Conservation (phyloP, 1,284 basidiomycete genomes). For the Austropuccinia psidii region DNA sequence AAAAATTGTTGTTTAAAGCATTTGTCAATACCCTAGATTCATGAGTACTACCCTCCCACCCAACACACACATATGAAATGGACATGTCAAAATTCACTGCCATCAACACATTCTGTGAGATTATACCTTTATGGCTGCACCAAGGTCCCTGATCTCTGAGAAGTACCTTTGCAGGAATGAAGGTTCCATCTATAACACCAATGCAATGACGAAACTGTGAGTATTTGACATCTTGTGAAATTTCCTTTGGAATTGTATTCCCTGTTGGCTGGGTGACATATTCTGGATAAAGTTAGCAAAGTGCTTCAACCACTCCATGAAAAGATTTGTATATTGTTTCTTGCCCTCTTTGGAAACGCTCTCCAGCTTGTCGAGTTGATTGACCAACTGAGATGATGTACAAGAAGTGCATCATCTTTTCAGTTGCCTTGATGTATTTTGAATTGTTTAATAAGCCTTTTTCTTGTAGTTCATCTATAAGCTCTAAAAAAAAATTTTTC, state of each 20-base stretch:
- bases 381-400: neutral
- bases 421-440: too few relatives aligned
- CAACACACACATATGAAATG: slow-evolving; percentile 47
- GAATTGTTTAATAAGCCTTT: too few relatives aligned
- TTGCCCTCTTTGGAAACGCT: neutral
- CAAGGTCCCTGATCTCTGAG: slow-evolving; percentile 39
- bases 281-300: neutral
- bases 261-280: neutral
- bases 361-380: neutral
- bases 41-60: slow-evolving; percentile 49
- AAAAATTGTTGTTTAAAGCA: slow-evolving; percentile 43
- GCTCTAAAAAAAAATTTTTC: too few relatives aligned
- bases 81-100: slow-evolving; percentile 44
- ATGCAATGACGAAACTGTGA: slow-evolving; percentile 45
- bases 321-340: neutral
- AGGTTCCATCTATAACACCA: slow-evolving; percentile 47
- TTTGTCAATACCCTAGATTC: slow-evolving; percentile 44
- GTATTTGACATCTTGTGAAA: neutral
- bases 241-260: neutral
- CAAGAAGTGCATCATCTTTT: too few relatives aligned
- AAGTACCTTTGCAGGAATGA: slow-evolving; percentile 42
- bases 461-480: too few relatives aligned
- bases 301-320: neutral
- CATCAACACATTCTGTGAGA: slow-evolving; percentile 46
- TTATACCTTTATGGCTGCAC: slow-evolving; percentile 43